Conservation (phyloP, 1,284 basidiomycete species). For the Ceratobasidium papillatum region DNA sequence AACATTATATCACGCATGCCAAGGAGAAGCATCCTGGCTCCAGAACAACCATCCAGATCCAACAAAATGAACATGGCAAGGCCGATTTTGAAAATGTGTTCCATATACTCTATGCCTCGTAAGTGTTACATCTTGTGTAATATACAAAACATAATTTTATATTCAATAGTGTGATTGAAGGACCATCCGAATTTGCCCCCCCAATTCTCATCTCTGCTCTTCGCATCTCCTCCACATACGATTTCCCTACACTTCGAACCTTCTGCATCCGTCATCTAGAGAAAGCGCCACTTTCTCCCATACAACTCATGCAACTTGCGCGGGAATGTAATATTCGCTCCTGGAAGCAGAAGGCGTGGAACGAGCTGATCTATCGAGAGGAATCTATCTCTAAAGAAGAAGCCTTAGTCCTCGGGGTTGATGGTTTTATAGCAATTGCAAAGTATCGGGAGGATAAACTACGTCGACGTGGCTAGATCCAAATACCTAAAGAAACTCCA, state of each 20-base stretch:
- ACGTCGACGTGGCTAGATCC: too few relatives aligned
- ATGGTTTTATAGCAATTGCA: not conserved
- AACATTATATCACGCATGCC: not conserved
- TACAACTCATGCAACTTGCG: constrained; percentile 30
- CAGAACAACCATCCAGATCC: not conserved
- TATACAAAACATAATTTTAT: too few relatives aligned
- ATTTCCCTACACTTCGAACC: not conserved
- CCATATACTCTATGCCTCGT: constrained; percentile 16
- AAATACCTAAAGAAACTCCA: not conserved
- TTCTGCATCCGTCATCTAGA: constrained; percentile 31
- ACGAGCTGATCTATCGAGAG: constrained; percentile 11
- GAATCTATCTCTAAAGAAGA: constrained; percentile 30
- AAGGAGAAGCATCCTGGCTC: not conserved
- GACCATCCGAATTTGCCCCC: not conserved
- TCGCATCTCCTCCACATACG: not conserved
- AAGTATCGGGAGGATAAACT: not conserved
- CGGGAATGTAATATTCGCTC: constrained; percentile 6
- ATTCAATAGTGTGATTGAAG: not conserved
- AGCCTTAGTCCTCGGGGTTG: not conserved
- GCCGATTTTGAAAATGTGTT: not conserved
- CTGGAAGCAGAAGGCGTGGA: constrained; percentile 36
- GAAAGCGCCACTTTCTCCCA: not conserved
- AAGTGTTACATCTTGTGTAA: not conserved
- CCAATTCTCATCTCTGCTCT: not conserved
- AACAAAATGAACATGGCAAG: not conserved